phyloP scores from a whole-genome alignment of 441 rosid species.

The Macaranga tanarius region DNA sequence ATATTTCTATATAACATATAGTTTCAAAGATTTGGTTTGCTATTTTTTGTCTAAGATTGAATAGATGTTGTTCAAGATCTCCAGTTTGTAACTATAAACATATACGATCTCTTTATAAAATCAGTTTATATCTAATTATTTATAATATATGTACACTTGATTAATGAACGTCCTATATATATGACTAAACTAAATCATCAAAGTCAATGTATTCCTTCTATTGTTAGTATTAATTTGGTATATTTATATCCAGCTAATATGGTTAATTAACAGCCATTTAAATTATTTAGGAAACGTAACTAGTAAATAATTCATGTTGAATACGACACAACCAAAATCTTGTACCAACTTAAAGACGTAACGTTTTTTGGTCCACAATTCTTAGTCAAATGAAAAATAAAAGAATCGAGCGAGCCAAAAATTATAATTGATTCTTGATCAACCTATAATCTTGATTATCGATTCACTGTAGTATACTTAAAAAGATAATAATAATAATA shows the following conservation, averaged over 20 bases:
- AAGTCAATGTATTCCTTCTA: neutral
- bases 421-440: neutral
- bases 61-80: neutral
- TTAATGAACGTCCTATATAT: neutral
- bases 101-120: neutral
- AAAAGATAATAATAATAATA: too few species aligned
- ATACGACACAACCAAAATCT: neutral
- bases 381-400: neutral
- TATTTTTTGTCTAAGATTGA: conserved; percentile 3
- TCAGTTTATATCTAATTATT: neutral
- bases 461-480: neutral
- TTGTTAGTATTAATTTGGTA: neutral
- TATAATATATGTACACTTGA: neutral
- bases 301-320: neutral
- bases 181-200: neutral
- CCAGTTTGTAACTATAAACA: neutral
- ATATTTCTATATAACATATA: neutral
- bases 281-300: neutral
- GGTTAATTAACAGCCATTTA: neutral
- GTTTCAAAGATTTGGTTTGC: conserved; percentile 15
- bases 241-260: neutral
- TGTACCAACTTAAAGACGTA: neutral
- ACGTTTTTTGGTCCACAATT: neutral
- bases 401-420: neutral
- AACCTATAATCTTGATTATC: neutral